These are phyloP conservation scores for Lactifluus subvellereus DNA, from an alignment of 768 basidiomycete genomes.

Conservation along the genomic window DNA sequence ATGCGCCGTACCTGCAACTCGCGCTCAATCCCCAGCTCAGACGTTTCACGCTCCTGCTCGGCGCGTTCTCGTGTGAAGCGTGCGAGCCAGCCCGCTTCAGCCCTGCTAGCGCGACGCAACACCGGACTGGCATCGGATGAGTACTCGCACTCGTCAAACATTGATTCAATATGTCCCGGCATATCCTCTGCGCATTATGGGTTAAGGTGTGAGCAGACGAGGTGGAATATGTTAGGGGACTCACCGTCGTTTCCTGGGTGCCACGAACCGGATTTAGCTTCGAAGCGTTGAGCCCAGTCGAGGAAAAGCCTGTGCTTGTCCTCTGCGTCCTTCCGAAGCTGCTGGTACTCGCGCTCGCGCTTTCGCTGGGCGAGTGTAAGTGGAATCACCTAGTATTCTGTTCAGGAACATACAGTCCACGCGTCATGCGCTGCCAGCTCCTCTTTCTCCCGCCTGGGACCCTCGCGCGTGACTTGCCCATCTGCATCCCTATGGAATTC, in stretches of 20 bases:
- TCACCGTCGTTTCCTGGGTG: slow-evolving; percentile 24
- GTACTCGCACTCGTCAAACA: slow-evolving; percentile 18
- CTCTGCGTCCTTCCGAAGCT: slow-evolving; percentile 52
- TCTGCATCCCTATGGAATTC: slow-evolving; percentile 51
- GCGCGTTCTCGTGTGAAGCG: slow-evolving; percentile 44
- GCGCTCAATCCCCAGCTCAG: slow-evolving; percentile 56
- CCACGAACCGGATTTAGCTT: slow-evolving; percentile 45
- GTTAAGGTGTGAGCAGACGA: not conserved
- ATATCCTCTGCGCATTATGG: slow-evolving; percentile 8
- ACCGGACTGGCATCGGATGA: slow-evolving; percentile 13
- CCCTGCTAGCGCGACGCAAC: slow-evolving; percentile 14
- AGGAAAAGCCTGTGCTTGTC: slow-evolving; percentile 48
- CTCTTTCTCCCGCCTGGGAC: slow-evolving; percentile 65
- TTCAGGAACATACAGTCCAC: slow-evolving; percentile 58
- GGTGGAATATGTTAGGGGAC: not conserved
- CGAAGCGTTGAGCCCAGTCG: slow-evolving; percentile 60
- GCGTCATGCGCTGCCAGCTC: slow-evolving; percentile 52
- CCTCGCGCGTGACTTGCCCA: slow-evolving; percentile 46
- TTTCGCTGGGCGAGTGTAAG: slow-evolving; percentile 39
- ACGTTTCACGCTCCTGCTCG: slow-evolving; percentile 44
- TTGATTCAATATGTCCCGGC: slow-evolving; percentile 34
- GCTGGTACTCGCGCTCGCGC: slow-evolving; percentile 52
- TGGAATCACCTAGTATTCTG: not conserved
- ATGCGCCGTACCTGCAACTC: slow-evolving; percentile 57
- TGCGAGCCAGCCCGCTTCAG: slow-evolving; percentile 61